These are phyloP conservation scores for Schizosaccharomyces pombe DNA, from an alignment of 805 yeast genomes.

Conservation along the genomic window DNA sequence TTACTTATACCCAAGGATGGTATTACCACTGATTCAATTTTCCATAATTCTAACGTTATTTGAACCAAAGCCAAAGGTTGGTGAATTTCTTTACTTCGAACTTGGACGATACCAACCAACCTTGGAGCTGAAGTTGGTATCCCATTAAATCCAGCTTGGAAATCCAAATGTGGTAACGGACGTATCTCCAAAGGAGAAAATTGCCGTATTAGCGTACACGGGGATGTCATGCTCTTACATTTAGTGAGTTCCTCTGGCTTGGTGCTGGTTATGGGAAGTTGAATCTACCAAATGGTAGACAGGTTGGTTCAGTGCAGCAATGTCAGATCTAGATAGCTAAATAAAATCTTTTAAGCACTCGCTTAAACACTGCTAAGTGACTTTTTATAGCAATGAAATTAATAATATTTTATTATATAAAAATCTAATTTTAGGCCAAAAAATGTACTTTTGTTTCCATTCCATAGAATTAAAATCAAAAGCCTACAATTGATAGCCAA, in stretches of 20 bases:
- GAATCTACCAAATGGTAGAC: no score
- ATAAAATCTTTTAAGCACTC: no score
- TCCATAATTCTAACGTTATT: neutral
- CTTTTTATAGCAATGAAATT: no score
- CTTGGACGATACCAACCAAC: neutral
- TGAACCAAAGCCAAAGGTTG: neutral
- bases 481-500: neutral
- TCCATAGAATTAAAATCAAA: neutral
- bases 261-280: no score
- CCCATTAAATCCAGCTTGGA: conserved; percentile 1
- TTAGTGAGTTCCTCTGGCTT: no score
- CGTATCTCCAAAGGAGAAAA: neutral
- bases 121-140: neutral
- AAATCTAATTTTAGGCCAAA: no score
- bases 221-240: neutral
- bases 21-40: neutral
- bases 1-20: neutral
- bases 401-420: no score
- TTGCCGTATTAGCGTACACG: neutral
- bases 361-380: no score
- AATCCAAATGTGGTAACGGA: conserved; percentile 2
- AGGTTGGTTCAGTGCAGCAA: no score
- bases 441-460: no score
- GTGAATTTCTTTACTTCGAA: neutral
- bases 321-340: no score